Evolutionary conservation across 495 filamentous ascomycete species (phyloP).

Genomic region (Lasiosphaeria ovina): DNA sequence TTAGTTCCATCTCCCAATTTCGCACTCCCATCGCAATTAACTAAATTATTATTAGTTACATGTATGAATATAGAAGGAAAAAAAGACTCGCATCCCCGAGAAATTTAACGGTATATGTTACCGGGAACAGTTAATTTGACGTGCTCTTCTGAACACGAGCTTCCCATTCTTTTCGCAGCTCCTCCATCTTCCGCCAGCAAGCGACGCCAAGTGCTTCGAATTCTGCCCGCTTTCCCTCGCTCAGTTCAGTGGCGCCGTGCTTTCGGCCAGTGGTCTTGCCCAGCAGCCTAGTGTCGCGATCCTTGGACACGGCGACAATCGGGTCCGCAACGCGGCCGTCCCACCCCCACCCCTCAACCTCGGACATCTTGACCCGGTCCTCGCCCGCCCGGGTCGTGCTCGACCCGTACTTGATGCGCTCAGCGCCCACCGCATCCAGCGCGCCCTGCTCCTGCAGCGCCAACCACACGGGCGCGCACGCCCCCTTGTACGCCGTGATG

Average conservation of each 20-base stretch:
- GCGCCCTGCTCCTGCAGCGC: slow-evolving; percentile 64
- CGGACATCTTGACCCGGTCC: slow-evolving; percentile 63
- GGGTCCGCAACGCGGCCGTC: slow-evolving; percentile 63
- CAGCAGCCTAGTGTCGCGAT: slow-evolving; percentile 11
- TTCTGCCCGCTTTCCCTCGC: slow-evolving; percentile 58
- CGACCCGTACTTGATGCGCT: slow-evolving; percentile 82
- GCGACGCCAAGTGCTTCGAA: slow-evolving; percentile 73
- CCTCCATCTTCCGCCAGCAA: slow-evolving; percentile 85
- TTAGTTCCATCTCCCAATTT: too few species aligned
- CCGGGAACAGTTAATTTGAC: neutral
- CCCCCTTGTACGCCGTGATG: slow-evolving; percentile 71
- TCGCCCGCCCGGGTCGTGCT: slow-evolving; percentile 57
- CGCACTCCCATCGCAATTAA: too few species aligned
- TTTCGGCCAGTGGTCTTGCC: slow-evolving; percentile 50
- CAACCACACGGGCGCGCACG: slow-evolving; percentile 73
- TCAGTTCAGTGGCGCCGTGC: slow-evolving; percentile 56
- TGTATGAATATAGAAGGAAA: too few species aligned
- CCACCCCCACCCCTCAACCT: slow-evolving; percentile 83
- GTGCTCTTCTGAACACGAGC: slow-evolving; percentile 30
- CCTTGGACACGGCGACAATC: slow-evolving; percentile 29
- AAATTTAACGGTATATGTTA: too few species aligned
- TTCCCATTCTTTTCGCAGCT: slow-evolving; percentile 77
- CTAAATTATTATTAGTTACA: too few species aligned
- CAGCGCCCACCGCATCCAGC: slow-evolving; percentile 57
- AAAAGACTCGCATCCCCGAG: neutral